Conservation (phyloP, 352 stramenopile genomes). For the Globisporangium irregulare region DNA sequence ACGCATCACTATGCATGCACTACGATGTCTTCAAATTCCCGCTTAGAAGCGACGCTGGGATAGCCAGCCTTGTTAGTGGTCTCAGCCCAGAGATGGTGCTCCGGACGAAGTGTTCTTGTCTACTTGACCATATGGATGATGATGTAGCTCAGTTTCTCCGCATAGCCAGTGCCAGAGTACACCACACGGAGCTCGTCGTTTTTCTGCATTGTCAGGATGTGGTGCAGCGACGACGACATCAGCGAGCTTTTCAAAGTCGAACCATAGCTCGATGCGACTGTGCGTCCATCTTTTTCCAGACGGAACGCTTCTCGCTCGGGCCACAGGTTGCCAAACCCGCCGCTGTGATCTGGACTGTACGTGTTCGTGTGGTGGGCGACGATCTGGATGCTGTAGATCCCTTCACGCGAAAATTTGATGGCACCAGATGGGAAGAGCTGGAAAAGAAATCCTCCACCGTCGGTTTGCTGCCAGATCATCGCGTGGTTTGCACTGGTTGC, state of each 20-base stretch:
- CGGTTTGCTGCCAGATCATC: background rate
- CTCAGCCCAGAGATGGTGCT: no score
- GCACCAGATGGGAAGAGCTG: background rate
- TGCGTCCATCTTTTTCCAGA: background rate
- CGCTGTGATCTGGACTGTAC: background rate
- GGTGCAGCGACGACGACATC: constrained; percentile 1
- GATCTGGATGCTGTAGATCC: constrained; percentile 9
- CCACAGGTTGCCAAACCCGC: background rate
- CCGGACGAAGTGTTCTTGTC: no score
- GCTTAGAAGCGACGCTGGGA: no score
- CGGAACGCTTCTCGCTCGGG: constrained; percentile 1
- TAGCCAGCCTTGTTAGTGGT: no score
- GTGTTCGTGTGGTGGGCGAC: constrained; percentile 4
- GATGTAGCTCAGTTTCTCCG: constrained; percentile 3
- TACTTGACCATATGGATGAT: constrained; percentile 33
- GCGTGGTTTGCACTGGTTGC: background rate
- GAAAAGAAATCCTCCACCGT: background rate
- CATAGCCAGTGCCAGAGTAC: constrained; percentile 8
- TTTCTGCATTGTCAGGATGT: background rate
- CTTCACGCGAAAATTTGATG: constrained; percentile 3
- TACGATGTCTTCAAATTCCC: no score
- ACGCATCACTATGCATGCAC: no score
- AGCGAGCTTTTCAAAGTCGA: background rate
- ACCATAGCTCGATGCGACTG: background rate
- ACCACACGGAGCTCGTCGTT: constrained; percentile 9